These are phyloP conservation scores for Aspergillus fijiensis DNA, from an alignment of 2,329 filamentous ascomycete genomes.

Conservation along the genomic window DNA sequence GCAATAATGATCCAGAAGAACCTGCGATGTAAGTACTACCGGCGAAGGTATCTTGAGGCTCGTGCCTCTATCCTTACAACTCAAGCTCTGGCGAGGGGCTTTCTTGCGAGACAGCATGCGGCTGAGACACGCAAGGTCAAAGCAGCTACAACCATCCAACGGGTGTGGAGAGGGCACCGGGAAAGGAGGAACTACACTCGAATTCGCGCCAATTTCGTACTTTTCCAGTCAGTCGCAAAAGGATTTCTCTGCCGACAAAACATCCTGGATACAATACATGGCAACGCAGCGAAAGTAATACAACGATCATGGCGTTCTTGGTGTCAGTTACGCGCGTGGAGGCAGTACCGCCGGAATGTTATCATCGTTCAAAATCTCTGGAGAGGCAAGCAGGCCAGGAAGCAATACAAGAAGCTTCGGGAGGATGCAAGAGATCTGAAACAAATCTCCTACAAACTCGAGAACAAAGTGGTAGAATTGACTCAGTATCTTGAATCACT, in stretches of 20 bases:
- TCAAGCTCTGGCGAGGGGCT: constrained; percentile 75
- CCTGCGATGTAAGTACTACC: constrained; percentile 89
- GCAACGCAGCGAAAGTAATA: constrained; percentile 86
- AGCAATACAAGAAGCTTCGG: constrained; percentile 83
- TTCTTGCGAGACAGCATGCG: constrained; percentile 72
- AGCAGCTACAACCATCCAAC: constrained; percentile 90
- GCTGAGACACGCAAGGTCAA: constrained; percentile 79
- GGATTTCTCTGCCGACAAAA: constrained; percentile 86
- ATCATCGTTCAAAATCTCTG: constrained; percentile 88
- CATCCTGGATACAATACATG: constrained; percentile 89
- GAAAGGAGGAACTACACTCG: constrained; percentile 76
- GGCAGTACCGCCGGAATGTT: constrained; percentile 84
- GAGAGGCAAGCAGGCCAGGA: constrained; percentile 79
- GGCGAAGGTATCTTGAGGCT: constrained; percentile 84
- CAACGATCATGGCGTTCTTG: constrained; percentile 87
- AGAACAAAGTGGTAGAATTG: constrained; percentile 99
- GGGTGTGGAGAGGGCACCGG: constrained; percentile 90
- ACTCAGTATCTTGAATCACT: constrained; percentile 90
- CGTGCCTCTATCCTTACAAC: constrained; percentile 76
- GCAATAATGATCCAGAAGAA: constrained; percentile 99
- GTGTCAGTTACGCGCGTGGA: constrained; percentile 75
- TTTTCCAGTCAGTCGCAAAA: constrained; percentile 87
- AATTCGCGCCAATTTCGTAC: constrained; percentile 79
- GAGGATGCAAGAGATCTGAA: constrained; percentile 98
- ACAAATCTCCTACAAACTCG: constrained; percentile 98